A percentile compares a stretch with the other conserved stretches of the same genome.
Evolutionary conservation across 257 asterid species (phyloP).

Genomic region (Nicotiana paniculata): DNA sequence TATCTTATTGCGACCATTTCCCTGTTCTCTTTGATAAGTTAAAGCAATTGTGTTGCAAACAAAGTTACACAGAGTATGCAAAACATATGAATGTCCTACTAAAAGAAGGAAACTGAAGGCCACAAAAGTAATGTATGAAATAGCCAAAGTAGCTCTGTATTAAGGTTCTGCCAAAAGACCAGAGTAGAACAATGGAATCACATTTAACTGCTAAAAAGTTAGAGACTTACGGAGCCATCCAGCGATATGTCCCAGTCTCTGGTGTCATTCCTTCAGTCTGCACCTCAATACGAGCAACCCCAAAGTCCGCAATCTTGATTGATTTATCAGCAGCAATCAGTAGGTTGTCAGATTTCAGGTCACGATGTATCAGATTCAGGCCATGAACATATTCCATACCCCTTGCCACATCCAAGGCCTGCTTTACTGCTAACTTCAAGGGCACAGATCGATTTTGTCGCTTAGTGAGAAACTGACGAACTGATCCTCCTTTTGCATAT

Average conservation of each 20-base stretch:
- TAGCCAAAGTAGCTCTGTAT: not conserved
- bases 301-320: conserved; percentile 94
- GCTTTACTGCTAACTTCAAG: conserved; percentile 91
- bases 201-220: not conserved
- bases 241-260: conserved; percentile 96
- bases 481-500: conserved; percentile 97
- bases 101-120: not conserved
- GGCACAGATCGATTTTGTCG: conserved; percentile 88
- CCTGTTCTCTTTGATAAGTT: not conserved
- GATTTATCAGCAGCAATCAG: conserved; percentile 87
- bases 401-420: conserved; percentile 97
- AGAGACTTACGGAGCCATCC: conserved; percentile 99
- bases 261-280: conserved; percentile 99
- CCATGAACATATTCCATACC: conserved; percentile 98
- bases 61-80: not conserved
- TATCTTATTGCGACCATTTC: not conserved
- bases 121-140: not conserved
- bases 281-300: conserved; percentile 96
- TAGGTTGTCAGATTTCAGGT: conserved; percentile 93
- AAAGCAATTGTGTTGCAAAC: not conserved
- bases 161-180: not conserved
- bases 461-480: conserved; percentile 79
- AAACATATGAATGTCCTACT: not conserved
- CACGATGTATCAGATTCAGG: conserved; percentile 83
- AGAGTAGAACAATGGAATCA: not conserved